Evolutionary conservation across 441 rosid genomes (phyloP).

Genomic region (Pelargonium fulgidum): DNA sequence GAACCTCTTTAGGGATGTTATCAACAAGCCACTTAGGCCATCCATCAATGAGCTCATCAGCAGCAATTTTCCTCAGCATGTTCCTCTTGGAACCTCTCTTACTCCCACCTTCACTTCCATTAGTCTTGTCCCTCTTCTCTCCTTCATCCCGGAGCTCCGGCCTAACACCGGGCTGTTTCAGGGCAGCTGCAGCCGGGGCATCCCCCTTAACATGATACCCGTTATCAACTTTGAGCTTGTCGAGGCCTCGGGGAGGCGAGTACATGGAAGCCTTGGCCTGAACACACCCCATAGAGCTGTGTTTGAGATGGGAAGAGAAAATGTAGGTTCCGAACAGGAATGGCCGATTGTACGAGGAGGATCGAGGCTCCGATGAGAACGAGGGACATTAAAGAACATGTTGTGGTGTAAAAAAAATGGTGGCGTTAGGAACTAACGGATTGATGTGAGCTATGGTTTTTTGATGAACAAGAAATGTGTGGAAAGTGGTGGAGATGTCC

Average conservation of each 20-base stretch:
- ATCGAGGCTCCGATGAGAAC: slow-evolving; percentile 12
- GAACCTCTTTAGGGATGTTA: slow-evolving; percentile 40
- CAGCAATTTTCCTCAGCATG: slow-evolving; percentile 35
- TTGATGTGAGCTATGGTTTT: neutral
- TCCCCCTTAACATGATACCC: slow-evolving; percentile 24
- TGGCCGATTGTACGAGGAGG: slow-evolving; percentile 4
- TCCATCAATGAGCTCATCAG: slow-evolving; percentile 46
- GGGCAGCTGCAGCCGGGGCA: neutral
- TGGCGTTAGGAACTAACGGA: neutral
- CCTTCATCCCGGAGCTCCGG: slow-evolving; percentile 8
- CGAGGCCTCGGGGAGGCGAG: slow-evolving; percentile 23
- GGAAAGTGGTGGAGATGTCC: too few species aligned
- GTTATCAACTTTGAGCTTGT: slow-evolving; percentile 25
- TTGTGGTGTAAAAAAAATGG: neutral
- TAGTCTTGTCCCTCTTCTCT: slow-evolving; percentile 16
- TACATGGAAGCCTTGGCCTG: slow-evolving; percentile 19
- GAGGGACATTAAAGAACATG: neutral
- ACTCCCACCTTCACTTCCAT: slow-evolving; percentile 13
- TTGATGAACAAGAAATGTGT: slow-evolving; percentile 3
- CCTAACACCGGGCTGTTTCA: neutral
- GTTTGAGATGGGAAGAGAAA: neutral
- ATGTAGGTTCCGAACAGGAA: neutral
- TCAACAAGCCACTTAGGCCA: slow-evolving; percentile 79
- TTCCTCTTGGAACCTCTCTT: slow-evolving; percentile 14
- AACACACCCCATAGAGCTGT: slow-evolving; percentile 38